Base-by-base conservation (phyloP, 805 yeast species). In the Blastobotrys terrestris region DNA sequence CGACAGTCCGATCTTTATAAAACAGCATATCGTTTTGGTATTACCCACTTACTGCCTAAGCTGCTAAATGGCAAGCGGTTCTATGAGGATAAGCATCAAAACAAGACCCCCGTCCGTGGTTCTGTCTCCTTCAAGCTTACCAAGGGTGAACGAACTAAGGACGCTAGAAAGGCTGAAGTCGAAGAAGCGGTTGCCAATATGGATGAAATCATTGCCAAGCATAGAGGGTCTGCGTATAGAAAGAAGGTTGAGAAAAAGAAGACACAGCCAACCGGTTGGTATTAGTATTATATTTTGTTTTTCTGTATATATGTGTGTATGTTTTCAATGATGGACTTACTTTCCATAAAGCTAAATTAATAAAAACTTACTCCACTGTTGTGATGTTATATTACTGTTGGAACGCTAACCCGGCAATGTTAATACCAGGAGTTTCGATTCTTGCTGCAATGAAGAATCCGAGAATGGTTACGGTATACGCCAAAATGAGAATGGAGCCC, bases 1-100 rank as follows among this genome's bases (percentile, higher is more conserved):
- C 80, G 92, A 62, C 90, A 87, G 63, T 81, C 91, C 16, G 96
- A 84, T 58, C 72, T 91, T 51, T 89, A 78, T 76, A 91, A 91
- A 70, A 70, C 85, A 63, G 97, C 97, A 1, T 76, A 80, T 64
- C 79, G 83, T 61, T 86, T 79, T 61, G 97, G 97, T n/a, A 75
- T 91, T 4, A 76, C 81, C 41, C 89, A 85, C 55, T 72, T 88
- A 54, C 72, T 91, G 67, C 97, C 97, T 22, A 75, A 79, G 26
- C 64, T 80, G 46, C 78, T 79, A 46, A 77, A 78, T 58, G 56
- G 65, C 59, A 85, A 85, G 76, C 78, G 76, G 67, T 86, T 90
- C 80, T 87, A 78, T 71, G 81, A 81, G 63, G 94, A 87, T 57
- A 88, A 87, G 69, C 86, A 84, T 68, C 75, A 77, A 44, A 74